Conservation (phyloP, 2,329 filamentous ascomycete species). For the Aspergillaceae sp. region DNA sequence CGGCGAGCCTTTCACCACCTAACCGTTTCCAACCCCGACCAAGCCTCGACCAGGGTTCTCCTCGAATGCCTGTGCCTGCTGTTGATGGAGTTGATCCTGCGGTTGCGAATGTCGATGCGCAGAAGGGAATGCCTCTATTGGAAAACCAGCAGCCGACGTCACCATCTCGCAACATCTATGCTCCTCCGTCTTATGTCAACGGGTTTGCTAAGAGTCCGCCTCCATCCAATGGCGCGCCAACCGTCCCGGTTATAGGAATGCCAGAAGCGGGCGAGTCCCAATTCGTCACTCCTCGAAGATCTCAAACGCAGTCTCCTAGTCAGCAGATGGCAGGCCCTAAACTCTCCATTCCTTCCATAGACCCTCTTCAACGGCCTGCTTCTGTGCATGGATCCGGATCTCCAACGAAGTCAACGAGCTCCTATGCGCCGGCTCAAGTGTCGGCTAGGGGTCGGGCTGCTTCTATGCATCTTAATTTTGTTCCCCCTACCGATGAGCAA, state of each 20-base stretch:
- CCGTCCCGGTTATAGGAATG: slow-evolving; percentile 3
- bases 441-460: slow-evolving; percentile 33
- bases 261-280: slow-evolving; percentile 19
- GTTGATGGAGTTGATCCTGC: slow-evolving; percentile 2
- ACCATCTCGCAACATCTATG: slow-evolving; percentile 24
- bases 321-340: slow-evolving; percentile 43
- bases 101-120: slow-evolving; percentile 1
- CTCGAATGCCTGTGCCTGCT: slow-evolving; percentile 5
- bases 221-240: slow-evolving; percentile 9
- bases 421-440: slow-evolving; percentile 26
- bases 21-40: slow-evolving; percentile 10
- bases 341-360: slow-evolving; percentile 33
- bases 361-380: slow-evolving; percentile 45
- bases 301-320: slow-evolving; percentile 54
- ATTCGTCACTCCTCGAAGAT: slow-evolving; percentile 39
- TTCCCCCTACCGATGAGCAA: slow-evolving; percentile 48
- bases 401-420: slow-evolving; percentile 28
- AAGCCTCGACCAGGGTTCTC: slow-evolving; percentile 13
- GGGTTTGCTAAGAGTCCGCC: slow-evolving; percentile 24
- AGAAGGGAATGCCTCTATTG: slow-evolving; percentile 5
- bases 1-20: slow-evolving; percentile 16
- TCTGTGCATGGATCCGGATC: slow-evolving; percentile 45
- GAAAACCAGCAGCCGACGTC: slow-evolving; percentile 13
- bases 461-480: slow-evolving; percentile 46
- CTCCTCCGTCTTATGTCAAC: slow-evolving; percentile 23